These are phyloP conservation scores for Suhomyces sp. DNA, from an alignment of 805 yeast species.

Conservation along the genomic window DNA sequence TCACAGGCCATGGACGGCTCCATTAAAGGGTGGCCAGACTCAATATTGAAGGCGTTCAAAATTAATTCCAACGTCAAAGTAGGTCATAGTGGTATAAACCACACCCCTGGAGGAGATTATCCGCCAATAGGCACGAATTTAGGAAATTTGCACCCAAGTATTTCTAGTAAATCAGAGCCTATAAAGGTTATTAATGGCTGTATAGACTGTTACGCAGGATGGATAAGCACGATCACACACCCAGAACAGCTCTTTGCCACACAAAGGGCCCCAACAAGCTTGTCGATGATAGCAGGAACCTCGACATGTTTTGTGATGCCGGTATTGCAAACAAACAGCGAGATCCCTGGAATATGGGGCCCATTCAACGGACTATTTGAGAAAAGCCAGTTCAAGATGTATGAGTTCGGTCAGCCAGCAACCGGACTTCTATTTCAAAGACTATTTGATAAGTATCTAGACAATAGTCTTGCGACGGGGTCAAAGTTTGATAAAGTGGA, in stretches of 20 bases:
- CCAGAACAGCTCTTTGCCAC: constrained; percentile 15
- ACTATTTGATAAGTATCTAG: constrained; percentile 33
- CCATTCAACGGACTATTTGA: constrained; percentile 44
- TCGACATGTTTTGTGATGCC: constrained; percentile 51
- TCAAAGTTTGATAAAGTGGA: constrained; percentile 14
- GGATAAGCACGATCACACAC: constrained; percentile 35
- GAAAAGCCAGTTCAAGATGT: constrained; percentile 27
- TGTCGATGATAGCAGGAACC: constrained; percentile 60
- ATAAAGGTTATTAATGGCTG: constrained; percentile 44
- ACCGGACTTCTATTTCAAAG: constrained; percentile 54
- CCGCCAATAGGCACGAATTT: constrained; percentile 18
- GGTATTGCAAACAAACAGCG: not conserved
- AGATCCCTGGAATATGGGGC: constrained; percentile 56
- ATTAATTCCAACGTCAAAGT: constrained; percentile 21
- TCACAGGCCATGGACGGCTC: constrained; percentile 53
- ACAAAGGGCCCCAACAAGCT: not conserved
- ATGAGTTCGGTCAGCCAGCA: constrained; percentile 58
- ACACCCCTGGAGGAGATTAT: constrained; percentile 8
- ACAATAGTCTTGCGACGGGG: not conserved
- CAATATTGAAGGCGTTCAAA: constrained; percentile 20
- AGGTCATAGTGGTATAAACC: constrained; percentile 25
- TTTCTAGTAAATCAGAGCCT: not conserved
- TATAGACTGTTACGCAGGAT: constrained; percentile 59
- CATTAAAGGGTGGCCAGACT: constrained; percentile 49
- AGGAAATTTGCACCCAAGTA: constrained; percentile 8